phyloP scores from a whole-genome alignment of 2,329 filamentous ascomycete species.

The Cryphonectria parasitica region DNA sequence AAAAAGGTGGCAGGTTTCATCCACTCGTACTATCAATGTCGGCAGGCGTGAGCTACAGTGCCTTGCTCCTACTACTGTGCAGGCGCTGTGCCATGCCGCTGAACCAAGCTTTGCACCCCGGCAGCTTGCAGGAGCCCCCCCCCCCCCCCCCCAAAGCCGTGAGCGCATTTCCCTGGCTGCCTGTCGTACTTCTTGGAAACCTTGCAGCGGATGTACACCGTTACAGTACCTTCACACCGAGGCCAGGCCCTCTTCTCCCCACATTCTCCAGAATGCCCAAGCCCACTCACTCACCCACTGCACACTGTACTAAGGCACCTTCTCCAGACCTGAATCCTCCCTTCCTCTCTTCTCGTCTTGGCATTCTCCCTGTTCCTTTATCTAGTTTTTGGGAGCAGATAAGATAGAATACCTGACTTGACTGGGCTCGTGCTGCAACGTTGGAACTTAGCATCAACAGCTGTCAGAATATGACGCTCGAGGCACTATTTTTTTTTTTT shows the following conservation, averaged over 20 bases:
- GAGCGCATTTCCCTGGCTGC: slow-evolving; percentile 1
- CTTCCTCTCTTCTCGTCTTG: background rate
- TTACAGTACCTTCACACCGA: background rate
- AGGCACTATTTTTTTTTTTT: background rate
- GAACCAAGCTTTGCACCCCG: background rate
- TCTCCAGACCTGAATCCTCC: background rate
- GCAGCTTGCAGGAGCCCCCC: background rate
- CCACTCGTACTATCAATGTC: background rate
- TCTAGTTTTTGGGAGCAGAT: background rate
- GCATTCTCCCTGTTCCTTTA: background rate
- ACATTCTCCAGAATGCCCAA: background rate
- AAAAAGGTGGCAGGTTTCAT: slow-evolving; percentile 28
- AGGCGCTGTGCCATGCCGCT: background rate
- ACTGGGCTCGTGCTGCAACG: background rate
- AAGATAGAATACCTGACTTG: background rate
- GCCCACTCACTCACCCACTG: background rate
- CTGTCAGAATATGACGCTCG: background rate
- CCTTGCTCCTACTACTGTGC: background rate
- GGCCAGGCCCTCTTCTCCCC: slow-evolving; percentile 1
- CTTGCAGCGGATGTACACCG: background rate
- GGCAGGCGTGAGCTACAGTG: slow-evolving; percentile 13
- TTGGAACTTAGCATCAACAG: too few relatives aligned
- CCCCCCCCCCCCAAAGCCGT: background rate
- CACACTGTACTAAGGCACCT: background rate
- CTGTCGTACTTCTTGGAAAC: background rate